Percentiles rank a stretch among this genome's conserved stretches.
These are phyloP conservation scores for Colletotrichum sp. DNA, from an alignment of 2,329 filamentous ascomycete genomes.

Conservation along the genomic window DNA sequence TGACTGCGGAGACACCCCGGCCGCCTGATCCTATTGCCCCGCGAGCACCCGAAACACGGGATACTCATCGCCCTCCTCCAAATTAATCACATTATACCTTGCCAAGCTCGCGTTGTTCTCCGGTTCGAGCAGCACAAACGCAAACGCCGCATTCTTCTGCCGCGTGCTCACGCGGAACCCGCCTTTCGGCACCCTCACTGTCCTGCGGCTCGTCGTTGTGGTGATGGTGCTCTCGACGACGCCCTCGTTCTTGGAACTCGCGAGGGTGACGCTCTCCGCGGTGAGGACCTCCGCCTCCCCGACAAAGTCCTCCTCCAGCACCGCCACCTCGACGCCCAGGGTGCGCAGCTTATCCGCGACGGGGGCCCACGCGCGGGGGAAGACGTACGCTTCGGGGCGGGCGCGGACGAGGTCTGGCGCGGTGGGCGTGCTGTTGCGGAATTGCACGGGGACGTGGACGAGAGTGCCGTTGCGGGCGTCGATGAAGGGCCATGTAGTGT, in stretches of 20 bases:
- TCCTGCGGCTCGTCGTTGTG: conserved; percentile 12
- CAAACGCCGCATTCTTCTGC: conserved; percentile 34
- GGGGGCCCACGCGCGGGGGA: conserved; percentile 30
- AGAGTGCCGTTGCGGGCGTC: conserved; percentile 28
- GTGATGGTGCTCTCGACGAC: conserved; percentile 24
- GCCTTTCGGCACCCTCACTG: conserved; percentile 27
- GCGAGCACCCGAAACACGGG: conserved; percentile 28
- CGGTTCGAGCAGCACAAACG: conserved; percentile 32
- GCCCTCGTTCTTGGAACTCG: conserved; percentile 29
- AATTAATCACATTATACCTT: conserved; percentile 30
- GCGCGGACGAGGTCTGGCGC: conserved; percentile 29
- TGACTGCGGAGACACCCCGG: background rate
- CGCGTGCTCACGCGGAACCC: conserved; percentile 33
- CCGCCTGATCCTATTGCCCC: background rate
- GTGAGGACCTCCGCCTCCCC: conserved; percentile 31
- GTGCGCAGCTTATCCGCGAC: conserved; percentile 26
- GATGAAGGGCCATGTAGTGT: conserved; percentile 27
- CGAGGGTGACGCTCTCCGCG: conserved; percentile 24
- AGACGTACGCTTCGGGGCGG: conserved; percentile 30
- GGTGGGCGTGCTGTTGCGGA: conserved; percentile 29
- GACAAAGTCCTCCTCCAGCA: conserved; percentile 22
- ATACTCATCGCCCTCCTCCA: conserved; percentile 31
- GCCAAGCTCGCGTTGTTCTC: conserved; percentile 35
- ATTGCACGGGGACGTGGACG: conserved; percentile 28
- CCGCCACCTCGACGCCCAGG: conserved; percentile 29